phyloP scores from a whole-genome alignment of 2,329 filamentous ascomycete species.

The Aureobasidium sp. region DNA sequence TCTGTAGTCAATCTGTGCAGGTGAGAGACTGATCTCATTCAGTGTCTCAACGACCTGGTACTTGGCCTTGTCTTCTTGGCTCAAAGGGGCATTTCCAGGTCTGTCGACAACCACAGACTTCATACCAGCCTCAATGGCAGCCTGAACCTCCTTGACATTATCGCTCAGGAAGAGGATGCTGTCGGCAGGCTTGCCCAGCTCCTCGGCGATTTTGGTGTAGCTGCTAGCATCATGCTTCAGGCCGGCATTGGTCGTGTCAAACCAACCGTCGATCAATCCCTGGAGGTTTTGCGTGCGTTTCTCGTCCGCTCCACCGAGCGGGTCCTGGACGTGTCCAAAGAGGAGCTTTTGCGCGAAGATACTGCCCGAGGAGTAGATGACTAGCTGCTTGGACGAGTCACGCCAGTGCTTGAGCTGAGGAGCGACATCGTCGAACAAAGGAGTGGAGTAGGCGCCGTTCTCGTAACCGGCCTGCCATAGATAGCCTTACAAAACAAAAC shows the following conservation, averaged over 20 bases:
- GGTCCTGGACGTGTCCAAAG: slow-evolving; percentile 52
- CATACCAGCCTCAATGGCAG: slow-evolving; percentile 38
- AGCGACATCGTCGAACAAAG: slow-evolving; percentile 69
- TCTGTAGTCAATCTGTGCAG: slow-evolving; percentile 14
- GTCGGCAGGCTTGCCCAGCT: slow-evolving; percentile 40
- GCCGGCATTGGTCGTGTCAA: slow-evolving; percentile 75
- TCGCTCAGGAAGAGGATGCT: slow-evolving; percentile 76
- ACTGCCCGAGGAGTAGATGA: slow-evolving; percentile 78
- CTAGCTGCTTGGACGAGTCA: slow-evolving; percentile 48
- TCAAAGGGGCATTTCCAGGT: slow-evolving; percentile 62
- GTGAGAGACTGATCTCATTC: slow-evolving; percentile 20
- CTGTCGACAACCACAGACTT: slow-evolving; percentile 44
- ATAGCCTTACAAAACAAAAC: slow-evolving; percentile 41
- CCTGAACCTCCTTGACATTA: slow-evolving; percentile 55
- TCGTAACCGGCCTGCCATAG: slow-evolving; percentile 71
- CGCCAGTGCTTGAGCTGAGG: slow-evolving; percentile 55
- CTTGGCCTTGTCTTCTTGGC: slow-evolving; percentile 38
- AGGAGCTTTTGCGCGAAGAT: slow-evolving; percentile 74
- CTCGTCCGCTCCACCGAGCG: slow-evolving; percentile 31
- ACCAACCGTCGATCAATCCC: slow-evolving; percentile 57
- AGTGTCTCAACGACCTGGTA: slow-evolving; percentile 21
- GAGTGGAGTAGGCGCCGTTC: slow-evolving; percentile 61
- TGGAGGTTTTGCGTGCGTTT: slow-evolving; percentile 52
- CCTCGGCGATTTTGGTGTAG: slow-evolving; percentile 57
- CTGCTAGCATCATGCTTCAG: slow-evolving; percentile 61